Evolutionary conservation across 1,284 basidiomycete species (phyloP).

Genomic region (Lignosus rhinocerotis): DNA sequence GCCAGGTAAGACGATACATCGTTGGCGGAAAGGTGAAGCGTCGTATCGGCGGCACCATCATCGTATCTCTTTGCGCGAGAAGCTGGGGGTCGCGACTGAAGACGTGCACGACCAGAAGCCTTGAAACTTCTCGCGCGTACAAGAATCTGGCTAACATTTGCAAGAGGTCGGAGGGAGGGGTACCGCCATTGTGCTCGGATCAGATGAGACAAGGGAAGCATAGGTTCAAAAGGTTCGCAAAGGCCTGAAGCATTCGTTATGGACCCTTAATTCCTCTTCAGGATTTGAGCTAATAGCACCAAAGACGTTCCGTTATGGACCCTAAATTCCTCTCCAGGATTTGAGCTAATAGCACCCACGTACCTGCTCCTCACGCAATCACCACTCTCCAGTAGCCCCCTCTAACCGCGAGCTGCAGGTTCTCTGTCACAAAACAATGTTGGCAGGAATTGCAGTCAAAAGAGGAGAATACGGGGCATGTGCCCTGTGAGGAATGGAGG

Average conservation of each 20-base stretch:
- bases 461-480: no score
- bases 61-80: not conserved
- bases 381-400: not conserved
- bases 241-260: not conserved
- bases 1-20: constrained; percentile 20
- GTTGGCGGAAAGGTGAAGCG: not conserved
- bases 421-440: no score
- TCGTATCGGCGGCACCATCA: not conserved
- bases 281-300: not conserved
- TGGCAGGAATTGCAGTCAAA: no score
- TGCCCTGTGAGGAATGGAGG: not conserved
- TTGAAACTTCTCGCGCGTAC: not conserved
- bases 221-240: not conserved
- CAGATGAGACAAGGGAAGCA: constrained; percentile 11
- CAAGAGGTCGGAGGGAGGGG: constrained; percentile 2
- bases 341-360: not conserved
- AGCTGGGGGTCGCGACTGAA: not conserved
- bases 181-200: constrained; percentile 15
- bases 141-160: not conserved
- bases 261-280: not conserved
- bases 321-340: not conserved
- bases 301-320: no score
- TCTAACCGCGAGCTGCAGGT: not conserved
- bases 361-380: not conserved
- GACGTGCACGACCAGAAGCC: not conserved